phyloP scores from a whole-genome alignment of 2,329 filamentous ascomycete genomes.

The Diplodia sapinea region DNA sequence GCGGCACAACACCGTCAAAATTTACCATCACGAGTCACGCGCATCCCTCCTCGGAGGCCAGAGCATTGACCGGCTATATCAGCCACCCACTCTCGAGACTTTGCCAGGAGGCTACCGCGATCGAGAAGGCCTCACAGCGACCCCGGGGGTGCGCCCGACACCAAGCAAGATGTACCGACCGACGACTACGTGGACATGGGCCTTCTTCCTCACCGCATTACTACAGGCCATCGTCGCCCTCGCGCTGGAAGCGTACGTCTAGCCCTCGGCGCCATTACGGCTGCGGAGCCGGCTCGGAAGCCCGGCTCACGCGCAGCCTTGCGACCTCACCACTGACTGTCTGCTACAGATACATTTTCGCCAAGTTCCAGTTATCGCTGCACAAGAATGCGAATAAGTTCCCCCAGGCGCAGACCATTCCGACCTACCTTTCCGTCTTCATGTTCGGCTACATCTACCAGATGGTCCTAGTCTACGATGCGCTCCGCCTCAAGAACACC shows the following conservation, averaged over 20 bases:
- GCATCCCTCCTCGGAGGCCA: slow-evolving; percentile 65
- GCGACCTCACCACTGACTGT: slow-evolving; percentile 3
- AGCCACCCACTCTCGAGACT: slow-evolving; percentile 56
- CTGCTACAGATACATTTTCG: slow-evolving; percentile 79
- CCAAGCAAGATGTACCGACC: slow-evolving; percentile 71
- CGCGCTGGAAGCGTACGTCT: slow-evolving; percentile 80
- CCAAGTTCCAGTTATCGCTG: slow-evolving; percentile 73
- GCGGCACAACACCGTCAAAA: slow-evolving; percentile 51
- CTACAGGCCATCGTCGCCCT: slow-evolving; percentile 81
- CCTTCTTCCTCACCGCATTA: slow-evolving; percentile 76
- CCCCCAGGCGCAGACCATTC: slow-evolving; percentile 69
- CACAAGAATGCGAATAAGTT: slow-evolving; percentile 48
- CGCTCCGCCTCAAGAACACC: slow-evolving; percentile 91
- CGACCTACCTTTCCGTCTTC: slow-evolving; percentile 93
- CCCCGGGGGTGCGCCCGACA: slow-evolving; percentile 42
- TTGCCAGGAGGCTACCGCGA: slow-evolving; percentile 56
- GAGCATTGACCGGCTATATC: slow-evolving; percentile 58
- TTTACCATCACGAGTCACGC: slow-evolving; percentile 62
- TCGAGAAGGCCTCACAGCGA: slow-evolving; percentile 48
- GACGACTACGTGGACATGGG: slow-evolving; percentile 84
- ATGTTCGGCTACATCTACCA: slow-evolving; percentile 97
- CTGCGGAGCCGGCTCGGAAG: not conserved
- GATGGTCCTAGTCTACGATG: slow-evolving; percentile 88
- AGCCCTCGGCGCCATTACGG: not conserved
- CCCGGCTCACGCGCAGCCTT: not conserved